A percentile compares a stretch with the other conserved stretches of the same genome.
phyloP scores from a whole-genome alignment of 2,329 filamentous ascomycete genomes.

The Penicillium sclerotigenum region DNA sequence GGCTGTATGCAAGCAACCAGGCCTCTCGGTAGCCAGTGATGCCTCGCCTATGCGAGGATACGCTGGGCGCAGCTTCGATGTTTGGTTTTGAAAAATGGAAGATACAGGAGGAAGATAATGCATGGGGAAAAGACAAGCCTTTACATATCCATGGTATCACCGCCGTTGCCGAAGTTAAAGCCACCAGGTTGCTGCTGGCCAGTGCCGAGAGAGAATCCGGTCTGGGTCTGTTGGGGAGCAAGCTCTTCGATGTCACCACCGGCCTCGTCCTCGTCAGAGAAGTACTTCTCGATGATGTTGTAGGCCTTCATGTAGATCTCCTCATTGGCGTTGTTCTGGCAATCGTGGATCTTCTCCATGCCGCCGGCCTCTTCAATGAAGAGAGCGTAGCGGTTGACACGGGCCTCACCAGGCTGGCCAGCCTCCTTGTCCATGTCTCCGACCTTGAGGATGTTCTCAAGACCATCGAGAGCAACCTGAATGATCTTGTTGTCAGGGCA shows the following conservation, averaged over 20 bases:
- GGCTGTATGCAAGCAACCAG: not conserved
- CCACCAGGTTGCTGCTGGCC: constrained; percentile 67
- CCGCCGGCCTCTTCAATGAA: constrained; percentile 98
- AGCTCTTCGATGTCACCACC: constrained; percentile 75
- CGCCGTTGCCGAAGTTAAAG: constrained; percentile 86
- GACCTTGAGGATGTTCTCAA: constrained; percentile 99
- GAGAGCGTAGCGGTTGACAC: constrained; percentile 91
- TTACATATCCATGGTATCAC: constrained; percentile 74
- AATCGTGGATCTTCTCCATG: constrained; percentile 99
- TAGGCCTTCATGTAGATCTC: constrained; percentile 99
- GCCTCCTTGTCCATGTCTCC: constrained; percentile 97
- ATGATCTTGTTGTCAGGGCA: constrained; percentile 99
- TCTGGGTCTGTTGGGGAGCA: constrained; percentile 67
- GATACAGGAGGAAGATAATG: not conserved
- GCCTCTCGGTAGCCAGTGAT: not conserved
- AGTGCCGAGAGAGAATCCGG: constrained; percentile 66
- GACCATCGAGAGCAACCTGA: constrained; percentile 91
- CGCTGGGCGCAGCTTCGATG: constrained; percentile 4
- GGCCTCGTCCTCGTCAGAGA: constrained; percentile 92
- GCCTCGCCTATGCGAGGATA: not conserved
- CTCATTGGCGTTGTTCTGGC: constrained; percentile 99
- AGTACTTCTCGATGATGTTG: constrained; percentile 99
- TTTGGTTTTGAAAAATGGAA: not conserved
- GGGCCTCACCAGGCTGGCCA: constrained; percentile 47
- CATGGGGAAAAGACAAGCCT: constrained; percentile 12